Evolutionary conservation across 2,329 filamentous ascomycete species (phyloP).

Genomic region (Diplocarpon rosae): DNA sequence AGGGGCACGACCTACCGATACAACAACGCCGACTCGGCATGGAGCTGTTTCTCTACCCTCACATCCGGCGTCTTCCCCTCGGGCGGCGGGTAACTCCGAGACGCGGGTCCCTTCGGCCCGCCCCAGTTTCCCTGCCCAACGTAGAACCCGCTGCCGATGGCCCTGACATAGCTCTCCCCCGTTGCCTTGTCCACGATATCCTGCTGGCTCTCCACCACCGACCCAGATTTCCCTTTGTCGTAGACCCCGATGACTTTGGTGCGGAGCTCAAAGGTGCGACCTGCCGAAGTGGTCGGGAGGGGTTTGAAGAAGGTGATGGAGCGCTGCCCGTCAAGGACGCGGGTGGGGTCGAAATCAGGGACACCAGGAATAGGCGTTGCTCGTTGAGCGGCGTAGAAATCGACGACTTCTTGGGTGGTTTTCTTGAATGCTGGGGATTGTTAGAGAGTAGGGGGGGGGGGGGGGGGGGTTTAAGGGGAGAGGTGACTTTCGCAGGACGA

Average conservation of each 20-base stretch:
- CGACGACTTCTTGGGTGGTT: constrained; percentile 53
- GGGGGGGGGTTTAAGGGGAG: background rate
- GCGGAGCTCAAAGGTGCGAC: constrained; percentile 51
- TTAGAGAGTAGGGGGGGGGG: constrained; percentile 7
- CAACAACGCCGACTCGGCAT: constrained; percentile 58
- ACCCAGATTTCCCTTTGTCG: constrained; percentile 61
- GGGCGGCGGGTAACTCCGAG: constrained; percentile 67
- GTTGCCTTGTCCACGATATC: constrained; percentile 49
- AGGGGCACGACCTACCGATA: constrained; percentile 42
- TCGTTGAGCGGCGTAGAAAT: constrained; percentile 53
- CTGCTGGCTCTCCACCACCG: constrained; percentile 56
- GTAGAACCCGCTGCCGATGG: constrained; percentile 52
- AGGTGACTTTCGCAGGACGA: constrained; percentile 17
- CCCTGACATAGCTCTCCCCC: constrained; percentile 50
- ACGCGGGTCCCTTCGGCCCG: constrained; percentile 79
- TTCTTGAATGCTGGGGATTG: constrained; percentile 49
- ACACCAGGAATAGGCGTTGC: constrained; percentile 49
- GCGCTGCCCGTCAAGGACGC: constrained; percentile 58
- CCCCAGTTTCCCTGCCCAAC: constrained; percentile 69
- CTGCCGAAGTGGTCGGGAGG: constrained; percentile 48
- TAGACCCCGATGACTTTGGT: constrained; percentile 58
- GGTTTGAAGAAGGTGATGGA: constrained; percentile 52
- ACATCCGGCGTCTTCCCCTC: constrained; percentile 60
- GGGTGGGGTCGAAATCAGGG: constrained; percentile 51
- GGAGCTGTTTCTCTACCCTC: constrained; percentile 60